Conservation (phyloP, 2,329 filamentous ascomycete genomes). For the Cercospora sesami region DNA sequence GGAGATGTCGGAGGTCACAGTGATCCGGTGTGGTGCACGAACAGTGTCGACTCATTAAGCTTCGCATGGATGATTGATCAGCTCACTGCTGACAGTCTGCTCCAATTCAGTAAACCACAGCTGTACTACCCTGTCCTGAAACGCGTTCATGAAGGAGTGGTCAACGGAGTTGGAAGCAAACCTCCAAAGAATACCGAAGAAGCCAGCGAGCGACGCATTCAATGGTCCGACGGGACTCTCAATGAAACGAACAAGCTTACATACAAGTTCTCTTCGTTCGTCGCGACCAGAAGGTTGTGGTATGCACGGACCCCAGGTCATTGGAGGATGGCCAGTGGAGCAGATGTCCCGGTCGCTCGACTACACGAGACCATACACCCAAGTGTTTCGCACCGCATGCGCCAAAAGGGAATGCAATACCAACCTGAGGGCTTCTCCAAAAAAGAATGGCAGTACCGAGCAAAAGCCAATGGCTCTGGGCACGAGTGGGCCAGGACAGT, state of each 20-base stretch:
- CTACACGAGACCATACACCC: constrained; percentile 25
- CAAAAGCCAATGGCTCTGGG: background rate
- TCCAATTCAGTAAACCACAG: constrained; percentile 21
- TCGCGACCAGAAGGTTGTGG: constrained; percentile 18
- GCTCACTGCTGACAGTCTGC: constrained; percentile 17
- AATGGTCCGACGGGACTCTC: constrained; percentile 23
- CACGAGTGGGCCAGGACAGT: constrained; percentile 15
- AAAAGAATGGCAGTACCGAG: constrained; percentile 16
- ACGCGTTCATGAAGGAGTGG: constrained; percentile 15
- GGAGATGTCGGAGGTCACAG: constrained; percentile 52
- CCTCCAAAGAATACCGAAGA: constrained; percentile 19
- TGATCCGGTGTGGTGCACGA: constrained; percentile 24
- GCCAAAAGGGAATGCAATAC: background rate
- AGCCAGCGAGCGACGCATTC: constrained; percentile 21
- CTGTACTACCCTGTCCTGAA: constrained; percentile 24
- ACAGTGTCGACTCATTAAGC: constrained; percentile 38
- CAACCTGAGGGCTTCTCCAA: constrained; percentile 13
- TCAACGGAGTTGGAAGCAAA: constrained; percentile 7
- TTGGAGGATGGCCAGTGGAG: constrained; percentile 13
- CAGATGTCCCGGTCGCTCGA: constrained; percentile 10
- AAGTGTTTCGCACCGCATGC: constrained; percentile 19
- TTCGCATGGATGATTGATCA: constrained; percentile 45
- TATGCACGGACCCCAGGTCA: constrained; percentile 18
- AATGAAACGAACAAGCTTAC: constrained; percentile 16
- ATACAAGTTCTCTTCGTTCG: constrained; percentile 19